A percentile compares a stretch with the other conserved stretches of the same genome.
Conservation (phyloP, 1,284 basidiomycete genomes). For the Irpex sp. region DNA sequence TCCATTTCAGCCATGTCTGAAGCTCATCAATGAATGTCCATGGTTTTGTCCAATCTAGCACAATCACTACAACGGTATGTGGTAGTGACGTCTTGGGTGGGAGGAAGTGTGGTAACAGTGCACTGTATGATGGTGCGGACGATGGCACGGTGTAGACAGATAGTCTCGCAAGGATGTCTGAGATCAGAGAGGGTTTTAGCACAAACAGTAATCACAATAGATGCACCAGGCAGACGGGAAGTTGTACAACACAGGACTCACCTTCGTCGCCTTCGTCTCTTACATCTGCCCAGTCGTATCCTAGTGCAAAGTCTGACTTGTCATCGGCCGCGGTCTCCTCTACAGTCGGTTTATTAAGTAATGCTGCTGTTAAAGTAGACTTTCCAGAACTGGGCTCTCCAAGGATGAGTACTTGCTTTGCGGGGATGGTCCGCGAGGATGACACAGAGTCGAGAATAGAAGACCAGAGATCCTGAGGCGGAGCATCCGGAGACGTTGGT, state of each 20-base stretch:
- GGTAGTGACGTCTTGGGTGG: constrained; percentile 66
- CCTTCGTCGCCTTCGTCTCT: constrained; percentile 89
- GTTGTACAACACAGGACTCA: constrained; percentile 30
- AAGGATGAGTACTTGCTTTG: constrained; percentile 81
- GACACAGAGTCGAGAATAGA: constrained; percentile 89
- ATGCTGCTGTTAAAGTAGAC: constrained; percentile 62
- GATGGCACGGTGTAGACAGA: constrained; percentile 90
- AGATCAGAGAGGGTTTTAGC: constrained; percentile 9
- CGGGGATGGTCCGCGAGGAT: constrained; percentile 77
- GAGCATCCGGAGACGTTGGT: constrained; percentile 61
- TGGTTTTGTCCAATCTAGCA: constrained; percentile 94
- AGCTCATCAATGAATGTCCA: constrained; percentile 91
- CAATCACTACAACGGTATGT: constrained; percentile 83
- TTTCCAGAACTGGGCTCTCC: constrained; percentile 78
- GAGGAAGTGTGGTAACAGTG: constrained; percentile 82
- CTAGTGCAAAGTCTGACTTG: constrained; percentile 71
- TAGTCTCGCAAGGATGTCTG: constrained; percentile 82
- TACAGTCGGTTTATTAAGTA: constrained; percentile 60
- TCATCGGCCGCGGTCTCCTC: constrained; percentile 57
- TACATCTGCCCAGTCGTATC: constrained; percentile 85
- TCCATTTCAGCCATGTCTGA: constrained; percentile 80
- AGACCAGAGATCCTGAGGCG: constrained; percentile 84
- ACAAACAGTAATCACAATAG: not conserved
- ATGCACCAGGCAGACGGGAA: not conserved
- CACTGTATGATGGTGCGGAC: constrained; percentile 66